Percentiles rank a stretch among this genome's conserved stretches.
Evolutionary conservation across 1,139 yeast genomes (phyloP).

Genomic region (Taiozyma sp.): DNA sequence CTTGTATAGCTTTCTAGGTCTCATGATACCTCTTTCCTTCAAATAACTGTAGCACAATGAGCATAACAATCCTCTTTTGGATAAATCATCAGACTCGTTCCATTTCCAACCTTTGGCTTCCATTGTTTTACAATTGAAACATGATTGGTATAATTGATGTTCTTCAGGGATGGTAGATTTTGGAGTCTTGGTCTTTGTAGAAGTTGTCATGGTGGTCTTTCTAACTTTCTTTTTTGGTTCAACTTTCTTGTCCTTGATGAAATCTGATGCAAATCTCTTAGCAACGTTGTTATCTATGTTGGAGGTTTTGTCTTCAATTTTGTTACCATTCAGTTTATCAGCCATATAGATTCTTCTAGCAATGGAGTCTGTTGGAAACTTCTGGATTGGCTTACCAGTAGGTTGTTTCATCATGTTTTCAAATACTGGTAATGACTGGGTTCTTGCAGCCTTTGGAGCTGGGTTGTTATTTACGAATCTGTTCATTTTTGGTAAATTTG

Average conservation of each 20-base stretch:
- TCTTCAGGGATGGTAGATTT: conserved; percentile 6
- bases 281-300: conserved; percentile 11
- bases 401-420: conserved; percentile 32
- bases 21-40: conserved; percentile 19
- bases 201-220: conserved; percentile 2
- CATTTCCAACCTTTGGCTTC: conserved; percentile 24
- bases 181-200: neutral
- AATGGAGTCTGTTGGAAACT: conserved; percentile 32
- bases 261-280: conserved; percentile 23
- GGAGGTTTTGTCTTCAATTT: neutral
- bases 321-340: conserved; percentile 22
- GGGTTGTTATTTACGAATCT: conserved; percentile 25
- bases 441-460: conserved; percentile 55
- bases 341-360: conserved; percentile 37
- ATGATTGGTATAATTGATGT: conserved; percentile 12
- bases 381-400: conserved; percentile 29
- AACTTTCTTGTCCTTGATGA: conserved; percentile 12
- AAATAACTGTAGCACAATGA: conserved; percentile 19
- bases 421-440: conserved; percentile 58
- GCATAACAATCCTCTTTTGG: conserved; percentile 20
- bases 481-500: conserved; percentile 12
- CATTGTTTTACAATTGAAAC: conserved; percentile 21
- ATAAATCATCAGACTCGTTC: conserved; percentile 19
- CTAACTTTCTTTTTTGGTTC: conserved; percentile 6
- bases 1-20: conserved; percentile 18